These are phyloP conservation scores for Capsella bursapastoris DNA, from an alignment of 345 rosid genomes.

Conservation along the genomic window DNA sequence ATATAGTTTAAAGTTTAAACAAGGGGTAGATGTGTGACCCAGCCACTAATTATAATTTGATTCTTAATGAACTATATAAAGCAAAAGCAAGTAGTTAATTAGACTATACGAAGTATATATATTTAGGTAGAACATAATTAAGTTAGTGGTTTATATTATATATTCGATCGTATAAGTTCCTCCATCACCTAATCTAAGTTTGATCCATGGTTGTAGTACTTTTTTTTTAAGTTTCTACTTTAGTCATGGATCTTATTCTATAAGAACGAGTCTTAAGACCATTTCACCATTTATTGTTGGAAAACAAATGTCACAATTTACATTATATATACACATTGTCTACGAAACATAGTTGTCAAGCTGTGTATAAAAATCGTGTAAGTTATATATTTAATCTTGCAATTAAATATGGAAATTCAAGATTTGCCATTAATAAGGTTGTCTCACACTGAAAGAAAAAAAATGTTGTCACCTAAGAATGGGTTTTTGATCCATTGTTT, in stretches of 20 bases:
- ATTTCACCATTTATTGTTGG: not conserved
- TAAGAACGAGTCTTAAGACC: no score
- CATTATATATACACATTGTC: not conserved
- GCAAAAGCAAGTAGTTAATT: not conserved
- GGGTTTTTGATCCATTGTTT: slow-evolving; percentile 19
- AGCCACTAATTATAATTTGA: slow-evolving; percentile 27
- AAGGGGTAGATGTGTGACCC: slow-evolving; percentile 34
- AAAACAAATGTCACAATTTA: not conserved
- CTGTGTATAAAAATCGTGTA: not conserved
- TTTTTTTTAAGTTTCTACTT: not conserved
- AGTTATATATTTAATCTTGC: no score
- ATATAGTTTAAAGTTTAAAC: not conserved
- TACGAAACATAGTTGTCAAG: not conserved
- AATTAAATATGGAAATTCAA: not conserved
- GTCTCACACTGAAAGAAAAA: not conserved
- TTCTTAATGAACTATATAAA: slow-evolving; percentile 21
- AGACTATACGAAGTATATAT: slow-evolving; percentile 13
- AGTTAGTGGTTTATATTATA: not conserved
- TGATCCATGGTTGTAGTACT: not conserved
- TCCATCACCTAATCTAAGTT: not conserved
- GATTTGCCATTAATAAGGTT: not conserved
- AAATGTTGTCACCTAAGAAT: not conserved
- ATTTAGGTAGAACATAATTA: not conserved
- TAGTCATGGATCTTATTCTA: not conserved
- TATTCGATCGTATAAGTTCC: not conserved